Conservation (phyloP, 2,329 filamentous ascomycete genomes). For the Cytospora leucostoma region DNA sequence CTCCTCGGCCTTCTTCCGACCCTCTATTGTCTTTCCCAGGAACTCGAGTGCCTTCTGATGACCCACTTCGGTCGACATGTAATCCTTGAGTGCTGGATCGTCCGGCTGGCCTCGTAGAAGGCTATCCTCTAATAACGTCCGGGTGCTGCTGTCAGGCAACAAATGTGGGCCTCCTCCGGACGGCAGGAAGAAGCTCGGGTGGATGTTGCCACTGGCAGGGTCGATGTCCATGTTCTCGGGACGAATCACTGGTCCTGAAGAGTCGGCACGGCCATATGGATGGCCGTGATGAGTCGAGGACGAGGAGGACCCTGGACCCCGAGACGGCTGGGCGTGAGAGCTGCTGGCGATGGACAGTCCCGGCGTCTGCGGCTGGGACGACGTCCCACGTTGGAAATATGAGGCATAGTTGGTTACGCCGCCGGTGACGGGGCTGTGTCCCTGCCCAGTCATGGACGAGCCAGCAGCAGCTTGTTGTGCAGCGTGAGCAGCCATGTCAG, state of each 20-base stretch:
- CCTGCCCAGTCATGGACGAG: slow-evolving; percentile 30
- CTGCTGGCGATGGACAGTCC: slow-evolving; percentile 37
- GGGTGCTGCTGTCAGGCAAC: slow-evolving; percentile 42
- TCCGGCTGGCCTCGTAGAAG: slow-evolving; percentile 47
- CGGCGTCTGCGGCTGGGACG: slow-evolving; percentile 42
- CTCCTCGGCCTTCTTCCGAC: slow-evolving; percentile 52
- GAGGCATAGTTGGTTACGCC: slow-evolving; percentile 36
- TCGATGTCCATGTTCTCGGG: slow-evolving; percentile 46
- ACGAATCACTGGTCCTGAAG: slow-evolving; percentile 32
- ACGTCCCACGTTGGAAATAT: slow-evolving; percentile 39
- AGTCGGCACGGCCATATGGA: slow-evolving; percentile 33
- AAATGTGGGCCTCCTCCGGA: slow-evolving; percentile 46
- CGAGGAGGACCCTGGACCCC: slow-evolving; percentile 38
- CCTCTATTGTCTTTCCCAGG: slow-evolving; percentile 51
- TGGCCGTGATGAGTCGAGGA: slow-evolving; percentile 39
- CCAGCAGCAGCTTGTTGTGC: slow-evolving; percentile 23
- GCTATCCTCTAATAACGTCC: slow-evolving; percentile 51
- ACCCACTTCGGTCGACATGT: slow-evolving; percentile 43
- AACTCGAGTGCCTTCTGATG: slow-evolving; percentile 57
- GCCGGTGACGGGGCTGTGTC: slow-evolving; percentile 40
- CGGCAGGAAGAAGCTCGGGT: slow-evolving; percentile 46
- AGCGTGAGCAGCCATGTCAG: slow-evolving; percentile 49
- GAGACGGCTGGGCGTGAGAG: slow-evolving; percentile 39
- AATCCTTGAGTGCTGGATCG: slow-evolving; percentile 47
- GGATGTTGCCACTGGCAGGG: slow-evolving; percentile 37